Conservation (phyloP, 257 asterid species). For the Capsicum rhomboideum region DNA sequence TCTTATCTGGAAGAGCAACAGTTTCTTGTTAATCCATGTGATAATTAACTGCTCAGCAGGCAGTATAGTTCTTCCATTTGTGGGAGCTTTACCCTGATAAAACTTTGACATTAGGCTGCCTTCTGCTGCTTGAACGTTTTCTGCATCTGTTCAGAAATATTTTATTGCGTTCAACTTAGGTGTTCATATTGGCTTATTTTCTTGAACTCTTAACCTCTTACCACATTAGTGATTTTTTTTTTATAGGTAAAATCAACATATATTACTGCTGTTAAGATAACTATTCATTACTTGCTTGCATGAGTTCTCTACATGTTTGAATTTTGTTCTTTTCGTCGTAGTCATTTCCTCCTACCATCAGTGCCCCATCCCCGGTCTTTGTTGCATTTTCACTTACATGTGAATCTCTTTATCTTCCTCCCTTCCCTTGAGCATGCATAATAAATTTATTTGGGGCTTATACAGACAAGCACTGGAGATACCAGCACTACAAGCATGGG, state of each 20-base stretch:
- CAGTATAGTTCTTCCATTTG: not conserved
- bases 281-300: not conserved
- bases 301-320: not conserved
- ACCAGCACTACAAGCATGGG: slow-evolving; percentile 48
- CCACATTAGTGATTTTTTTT: not conserved
- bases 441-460: slow-evolving; percentile 14
- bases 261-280: not conserved
- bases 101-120: not conserved
- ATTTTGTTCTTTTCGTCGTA: not conserved
- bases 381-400: not conserved
- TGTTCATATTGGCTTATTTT: not conserved
- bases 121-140: not conserved
- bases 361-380: not conserved
- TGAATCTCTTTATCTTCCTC: not conserved
- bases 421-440: slow-evolving; percentile 6
- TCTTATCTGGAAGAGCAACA: not conserved
- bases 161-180: not conserved
- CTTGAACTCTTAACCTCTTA: not conserved
- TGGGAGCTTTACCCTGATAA: not conserved
- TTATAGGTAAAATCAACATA: not conserved
- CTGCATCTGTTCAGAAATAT: not conserved
- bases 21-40: not conserved
- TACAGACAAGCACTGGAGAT: slow-evolving; percentile 57
- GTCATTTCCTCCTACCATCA: not conserved
- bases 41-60: not conserved